Evolutionary conservation across 2,329 filamentous ascomycete species (phyloP).

Genomic region (Claviceps sp.): DNA sequence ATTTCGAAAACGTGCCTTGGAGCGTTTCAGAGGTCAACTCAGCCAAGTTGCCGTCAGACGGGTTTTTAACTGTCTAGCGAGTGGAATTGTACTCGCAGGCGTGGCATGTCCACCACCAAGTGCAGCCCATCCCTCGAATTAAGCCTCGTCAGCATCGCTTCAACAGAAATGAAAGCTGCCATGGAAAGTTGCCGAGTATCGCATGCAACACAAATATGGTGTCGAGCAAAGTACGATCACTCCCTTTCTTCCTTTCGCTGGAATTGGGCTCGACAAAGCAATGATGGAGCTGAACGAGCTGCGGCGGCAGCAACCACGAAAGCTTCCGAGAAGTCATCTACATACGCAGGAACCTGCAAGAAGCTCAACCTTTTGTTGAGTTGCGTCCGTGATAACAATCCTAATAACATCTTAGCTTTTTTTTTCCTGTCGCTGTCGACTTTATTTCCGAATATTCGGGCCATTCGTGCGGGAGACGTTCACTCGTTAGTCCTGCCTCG

Average conservation of each 20-base stretch:
- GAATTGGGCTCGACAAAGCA: no score
- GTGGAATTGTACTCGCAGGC: conserved; percentile 11
- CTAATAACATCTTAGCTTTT: conserved; percentile 18
- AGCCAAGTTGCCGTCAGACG: not conserved
- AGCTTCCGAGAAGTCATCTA: not conserved
- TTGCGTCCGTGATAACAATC: conserved; percentile 22
- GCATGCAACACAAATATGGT: no score
- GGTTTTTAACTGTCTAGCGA: not conserved
- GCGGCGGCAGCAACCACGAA: no score
- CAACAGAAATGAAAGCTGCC: not conserved
- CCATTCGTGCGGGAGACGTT: conserved; percentile 47
- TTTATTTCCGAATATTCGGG: conserved; percentile 19
- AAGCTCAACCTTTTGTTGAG: conserved; percentile 11
- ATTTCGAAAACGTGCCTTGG: not conserved
- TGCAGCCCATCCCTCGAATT: conserved; percentile 5
- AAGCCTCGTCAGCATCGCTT: conserved; percentile 6
- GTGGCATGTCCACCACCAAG: conserved; percentile 8
- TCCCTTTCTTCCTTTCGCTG: no score
- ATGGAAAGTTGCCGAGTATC: no score
- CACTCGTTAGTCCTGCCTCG: conserved; percentile 44
- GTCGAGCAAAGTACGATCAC: no score
- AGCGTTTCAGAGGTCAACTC: not conserved
- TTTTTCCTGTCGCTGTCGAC: conserved; percentile 30
- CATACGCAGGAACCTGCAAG: conserved; percentile 3
- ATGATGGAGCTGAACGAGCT: no score